Conservation (phyloP, 2,329 filamentous ascomycete genomes). For the Neonectria magnoliae region DNA sequence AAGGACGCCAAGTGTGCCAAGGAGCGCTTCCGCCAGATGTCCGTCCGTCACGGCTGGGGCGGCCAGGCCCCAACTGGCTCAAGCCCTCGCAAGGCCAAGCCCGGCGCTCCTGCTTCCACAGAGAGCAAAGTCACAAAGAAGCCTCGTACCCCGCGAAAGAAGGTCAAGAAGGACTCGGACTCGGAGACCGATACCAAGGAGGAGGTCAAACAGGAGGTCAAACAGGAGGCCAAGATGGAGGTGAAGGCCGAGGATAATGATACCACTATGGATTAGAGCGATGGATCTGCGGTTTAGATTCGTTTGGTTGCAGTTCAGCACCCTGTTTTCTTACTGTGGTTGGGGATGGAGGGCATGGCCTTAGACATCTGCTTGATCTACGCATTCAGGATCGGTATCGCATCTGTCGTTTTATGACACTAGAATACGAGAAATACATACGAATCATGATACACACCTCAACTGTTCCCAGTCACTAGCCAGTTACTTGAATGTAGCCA, state of each 20-base stretch:
- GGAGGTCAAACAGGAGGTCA: slow-evolving; percentile 35
- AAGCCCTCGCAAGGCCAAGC: slow-evolving; percentile 45
- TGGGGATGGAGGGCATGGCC: background rate
- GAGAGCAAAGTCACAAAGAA: slow-evolving; percentile 48
- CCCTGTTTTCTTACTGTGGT: background rate
- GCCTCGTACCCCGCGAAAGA: slow-evolving; percentile 45
- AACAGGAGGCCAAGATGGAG: slow-evolving; percentile 35
- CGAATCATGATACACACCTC: background rate
- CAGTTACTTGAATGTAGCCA: background rate
- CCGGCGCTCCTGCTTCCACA: slow-evolving; percentile 24
- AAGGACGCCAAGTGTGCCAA: slow-evolving; percentile 55
- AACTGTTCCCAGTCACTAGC: background rate
- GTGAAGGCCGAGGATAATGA: slow-evolving; percentile 18
- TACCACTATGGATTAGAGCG: background rate
- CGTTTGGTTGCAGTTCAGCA: background rate
- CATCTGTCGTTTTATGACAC: background rate
- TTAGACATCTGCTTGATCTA: background rate
- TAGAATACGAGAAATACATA: background rate
- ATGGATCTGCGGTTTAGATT: slow-evolving; percentile 1
- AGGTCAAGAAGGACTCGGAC: slow-evolving; percentile 42
- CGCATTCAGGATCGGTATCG: background rate
- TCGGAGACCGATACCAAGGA: slow-evolving; percentile 24
- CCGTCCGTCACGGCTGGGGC: slow-evolving; percentile 53
- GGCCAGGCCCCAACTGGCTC: slow-evolving; percentile 27
- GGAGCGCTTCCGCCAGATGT: slow-evolving; percentile 54